These are phyloP conservation scores for Trypanosoma melophagium DNA, from an alignment of 208 protist species.

Conservation along the genomic window DNA sequence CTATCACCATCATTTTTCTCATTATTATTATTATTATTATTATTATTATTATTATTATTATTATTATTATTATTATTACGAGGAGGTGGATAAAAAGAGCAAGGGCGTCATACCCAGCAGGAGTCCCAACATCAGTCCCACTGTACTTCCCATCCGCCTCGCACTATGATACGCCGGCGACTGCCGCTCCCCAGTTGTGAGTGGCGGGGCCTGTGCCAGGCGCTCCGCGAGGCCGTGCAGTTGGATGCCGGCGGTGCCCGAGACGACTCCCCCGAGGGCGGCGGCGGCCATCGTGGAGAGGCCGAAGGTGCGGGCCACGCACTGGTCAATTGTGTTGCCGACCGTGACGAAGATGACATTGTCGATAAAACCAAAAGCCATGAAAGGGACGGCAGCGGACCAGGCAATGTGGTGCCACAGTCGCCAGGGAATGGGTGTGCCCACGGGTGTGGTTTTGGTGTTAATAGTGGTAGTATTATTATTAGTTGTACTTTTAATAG, in stretches of 20 bases:
- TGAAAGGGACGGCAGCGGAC: constrained; percentile 66
- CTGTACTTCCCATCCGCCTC: constrained; percentile 56
- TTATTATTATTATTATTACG: constrained; percentile 2
- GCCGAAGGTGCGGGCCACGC: constrained; percentile 53
- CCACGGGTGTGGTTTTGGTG: neutral
- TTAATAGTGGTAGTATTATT: neutral
- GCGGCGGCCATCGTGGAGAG: constrained; percentile 79
- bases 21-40: no score
- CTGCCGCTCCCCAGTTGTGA: constrained; percentile 56
- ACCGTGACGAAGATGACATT: constrained; percentile 79
- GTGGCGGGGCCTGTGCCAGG: constrained; percentile 43
- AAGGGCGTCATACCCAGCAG: constrained; percentile 78
- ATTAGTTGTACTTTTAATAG: no score
- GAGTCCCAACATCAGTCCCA: constrained; percentile 80
- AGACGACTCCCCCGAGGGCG: constrained; percentile 76
- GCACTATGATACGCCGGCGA: constrained; percentile 38
- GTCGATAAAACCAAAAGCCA: constrained; percentile 86
- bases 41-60: neutral
- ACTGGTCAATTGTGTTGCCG: constrained; percentile 78
- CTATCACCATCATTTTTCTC: no score
- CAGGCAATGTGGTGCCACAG: constrained; percentile 46
- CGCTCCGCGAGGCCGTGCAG: constrained; percentile 86
- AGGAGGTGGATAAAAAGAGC: constrained; percentile 44
- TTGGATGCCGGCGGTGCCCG: constrained; percentile 83
- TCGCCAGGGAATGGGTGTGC: constrained; percentile 43